phyloP scores from a whole-genome alignment of 2,329 filamentous ascomycete species.

The Sarocladiaceae sp. region DNA sequence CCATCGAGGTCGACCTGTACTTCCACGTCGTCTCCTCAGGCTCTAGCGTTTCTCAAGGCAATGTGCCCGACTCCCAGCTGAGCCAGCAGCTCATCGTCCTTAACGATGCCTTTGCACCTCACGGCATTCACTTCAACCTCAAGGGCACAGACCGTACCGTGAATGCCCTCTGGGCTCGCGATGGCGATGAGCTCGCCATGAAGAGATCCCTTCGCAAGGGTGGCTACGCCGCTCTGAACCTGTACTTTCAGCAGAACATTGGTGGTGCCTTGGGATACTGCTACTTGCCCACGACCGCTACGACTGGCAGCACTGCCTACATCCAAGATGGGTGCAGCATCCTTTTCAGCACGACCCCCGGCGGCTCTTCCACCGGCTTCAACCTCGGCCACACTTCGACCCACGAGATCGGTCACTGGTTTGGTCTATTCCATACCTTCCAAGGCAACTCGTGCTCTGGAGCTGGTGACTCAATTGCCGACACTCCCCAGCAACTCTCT shows the following conservation, averaged over 20 bases:
- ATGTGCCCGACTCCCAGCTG: background rate
- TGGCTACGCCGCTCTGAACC: constrained; percentile 35
- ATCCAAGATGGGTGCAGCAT: constrained; percentile 33
- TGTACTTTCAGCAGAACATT: constrained; percentile 37
- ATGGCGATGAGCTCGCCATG: constrained; percentile 31
- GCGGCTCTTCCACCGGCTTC: constrained; percentile 25
- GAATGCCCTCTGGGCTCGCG: constrained; percentile 22
- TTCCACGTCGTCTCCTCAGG: constrained; percentile 10
- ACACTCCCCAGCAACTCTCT: constrained; percentile 32
- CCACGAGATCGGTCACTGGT: constrained; percentile 44
- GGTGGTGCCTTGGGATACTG: constrained; percentile 36
- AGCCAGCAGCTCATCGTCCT: constrained; percentile 19
- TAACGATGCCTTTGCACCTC: constrained; percentile 17
- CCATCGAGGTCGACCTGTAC: constrained; percentile 15
- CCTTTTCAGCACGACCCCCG: constrained; percentile 29
- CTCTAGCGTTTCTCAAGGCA: background rate
- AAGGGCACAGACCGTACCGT: constrained; percentile 22
- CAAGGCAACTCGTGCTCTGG: constrained; percentile 26
- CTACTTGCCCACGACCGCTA: constrained; percentile 32
- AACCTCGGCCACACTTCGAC: constrained; percentile 25
- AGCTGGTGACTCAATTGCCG: constrained; percentile 31
- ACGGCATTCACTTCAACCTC: constrained; percentile 19
- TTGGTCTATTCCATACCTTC: constrained; percentile 43
- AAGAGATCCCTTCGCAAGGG: constrained; percentile 38
- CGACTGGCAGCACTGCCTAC: constrained; percentile 21